phyloP scores from a whole-genome alignment of 1,284 basidiomycete species.

The Cryptococcus neoformans region DNA sequence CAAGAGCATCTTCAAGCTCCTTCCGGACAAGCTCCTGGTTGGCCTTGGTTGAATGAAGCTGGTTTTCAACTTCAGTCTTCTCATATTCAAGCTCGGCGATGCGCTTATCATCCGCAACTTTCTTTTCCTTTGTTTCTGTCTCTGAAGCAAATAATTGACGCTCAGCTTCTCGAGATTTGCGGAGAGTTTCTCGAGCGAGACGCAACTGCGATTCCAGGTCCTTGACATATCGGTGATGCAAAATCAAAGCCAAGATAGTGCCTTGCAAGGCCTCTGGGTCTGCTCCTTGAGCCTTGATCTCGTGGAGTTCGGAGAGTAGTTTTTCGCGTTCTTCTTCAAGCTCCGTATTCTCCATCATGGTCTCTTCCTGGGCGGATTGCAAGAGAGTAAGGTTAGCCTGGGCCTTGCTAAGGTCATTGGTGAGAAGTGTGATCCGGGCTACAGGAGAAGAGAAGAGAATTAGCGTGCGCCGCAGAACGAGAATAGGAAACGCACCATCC shows the following conservation, averaged over 20 bases:
- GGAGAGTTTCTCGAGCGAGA: conserved; percentile 1
- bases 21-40: not conserved
- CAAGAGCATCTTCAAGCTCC: conserved; percentile 1
- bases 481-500: conserved; percentile 7
- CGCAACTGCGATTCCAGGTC: not conserved
- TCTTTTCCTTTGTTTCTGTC: not conserved
- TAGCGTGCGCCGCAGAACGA: not conserved
- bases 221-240: conserved; percentile 1
- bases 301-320: conserved; percentile 1
- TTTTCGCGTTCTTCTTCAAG: conserved; percentile 7
- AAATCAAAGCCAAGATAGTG: conserved; percentile 7
- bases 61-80: not conserved
- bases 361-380: conserved; percentile 18
- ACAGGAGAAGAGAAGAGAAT: not conserved
- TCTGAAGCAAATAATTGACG: not conserved
- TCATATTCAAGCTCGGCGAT: conserved; percentile 2
- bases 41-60: not conserved
- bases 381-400: conserved; percentile 17
- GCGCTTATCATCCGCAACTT: not conserved
- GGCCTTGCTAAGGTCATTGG: conserved; percentile 15
- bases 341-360: conserved; percentile 14
- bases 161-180: not conserved
- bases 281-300: not conserved
- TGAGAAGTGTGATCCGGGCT: conserved; percentile 14
- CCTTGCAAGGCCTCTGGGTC: conserved; percentile 2